These are phyloP conservation scores for Cydonia oblonga DNA, from an alignment of 331 rosid species.

Conservation along the genomic window DNA sequence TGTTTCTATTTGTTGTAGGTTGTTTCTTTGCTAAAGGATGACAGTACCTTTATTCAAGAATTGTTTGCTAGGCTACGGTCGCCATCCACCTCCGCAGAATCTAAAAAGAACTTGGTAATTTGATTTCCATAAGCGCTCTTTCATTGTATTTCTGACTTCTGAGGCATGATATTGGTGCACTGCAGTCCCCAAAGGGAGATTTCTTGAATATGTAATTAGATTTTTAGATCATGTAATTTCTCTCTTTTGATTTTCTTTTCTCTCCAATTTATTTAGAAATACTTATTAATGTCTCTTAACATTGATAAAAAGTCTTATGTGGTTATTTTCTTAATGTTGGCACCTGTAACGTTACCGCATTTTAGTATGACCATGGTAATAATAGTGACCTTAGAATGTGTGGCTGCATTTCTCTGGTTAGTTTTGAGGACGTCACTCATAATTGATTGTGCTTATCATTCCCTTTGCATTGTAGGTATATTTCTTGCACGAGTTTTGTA, in stretches of 20 bases:
- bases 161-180: not conserved
- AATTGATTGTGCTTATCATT: not conserved
- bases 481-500: conserved; percentile 87
- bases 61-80: conserved; percentile 72
- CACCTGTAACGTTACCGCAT: not conserved
- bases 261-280: not conserved
- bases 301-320: not conserved
- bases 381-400: not conserved
- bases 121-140: not conserved
- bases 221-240: not conserved
- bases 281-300: not conserved
- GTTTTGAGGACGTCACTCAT: not conserved
- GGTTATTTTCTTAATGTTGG: not conserved
- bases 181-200: not conserved
- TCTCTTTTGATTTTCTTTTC: not conserved
- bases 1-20: conserved; percentile 40
- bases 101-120: conserved; percentile 81
- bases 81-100: conserved; percentile 54
- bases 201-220: not conserved
- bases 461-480: conserved; percentile 36
- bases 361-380: not conserved
- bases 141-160: conserved; percentile 14
- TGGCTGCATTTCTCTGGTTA: not conserved
- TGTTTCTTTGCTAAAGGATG: conserved; percentile 80
- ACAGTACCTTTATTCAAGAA: conserved; percentile 81